Evolutionary conservation across 805 yeast species (phyloP).

Genomic region (Cyberlindnera xylosilytica): DNA sequence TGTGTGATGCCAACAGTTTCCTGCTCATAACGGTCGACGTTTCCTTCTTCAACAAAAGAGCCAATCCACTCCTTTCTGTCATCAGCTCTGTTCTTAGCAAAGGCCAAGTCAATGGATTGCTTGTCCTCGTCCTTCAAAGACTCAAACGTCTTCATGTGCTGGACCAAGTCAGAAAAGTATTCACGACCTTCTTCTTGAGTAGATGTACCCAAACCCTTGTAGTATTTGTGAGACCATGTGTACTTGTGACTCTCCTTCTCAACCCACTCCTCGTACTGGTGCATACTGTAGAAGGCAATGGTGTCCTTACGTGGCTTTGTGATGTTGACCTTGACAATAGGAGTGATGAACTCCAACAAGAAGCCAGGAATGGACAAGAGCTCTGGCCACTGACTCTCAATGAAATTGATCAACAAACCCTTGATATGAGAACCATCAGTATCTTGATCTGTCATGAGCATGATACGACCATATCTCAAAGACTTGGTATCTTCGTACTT

Average conservation of each 20-base stretch:
- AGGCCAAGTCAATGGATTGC: constrained; percentile 82
- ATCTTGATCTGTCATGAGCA: constrained; percentile 99
- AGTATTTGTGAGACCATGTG: constrained; percentile 91
- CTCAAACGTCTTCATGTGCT: constrained; percentile 82
- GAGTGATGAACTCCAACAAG: constrained; percentile 90
- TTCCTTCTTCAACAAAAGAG: constrained; percentile 78
- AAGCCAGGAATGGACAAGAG: constrained; percentile 87
- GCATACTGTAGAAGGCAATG: constrained; percentile 87
- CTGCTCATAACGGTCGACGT: constrained; percentile 38
- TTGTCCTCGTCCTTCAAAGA: constrained; percentile 76
- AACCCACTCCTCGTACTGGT: constrained; percentile 93
- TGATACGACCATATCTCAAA: constrained; percentile 90
- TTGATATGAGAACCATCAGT: constrained; percentile 98
- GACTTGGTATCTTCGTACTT: constrained; percentile 68
- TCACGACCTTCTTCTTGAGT: constrained; percentile 77
- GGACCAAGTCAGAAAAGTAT: constrained; percentile 81
- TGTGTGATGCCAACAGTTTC: constrained; percentile 78
- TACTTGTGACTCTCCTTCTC: constrained; percentile 70
- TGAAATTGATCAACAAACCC: constrained; percentile 88
- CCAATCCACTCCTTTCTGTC: constrained; percentile 98
- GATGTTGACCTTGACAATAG: constrained; percentile 87
- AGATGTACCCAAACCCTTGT: constrained; percentile 98
- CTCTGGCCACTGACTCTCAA: constrained; percentile 94
- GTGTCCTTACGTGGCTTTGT: constrained; percentile 56
- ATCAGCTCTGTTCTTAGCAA: constrained; percentile 92